phyloP scores from a whole-genome alignment of 2,329 filamentous ascomycete genomes.

The Neopestalotiopsis sp. region DNA sequence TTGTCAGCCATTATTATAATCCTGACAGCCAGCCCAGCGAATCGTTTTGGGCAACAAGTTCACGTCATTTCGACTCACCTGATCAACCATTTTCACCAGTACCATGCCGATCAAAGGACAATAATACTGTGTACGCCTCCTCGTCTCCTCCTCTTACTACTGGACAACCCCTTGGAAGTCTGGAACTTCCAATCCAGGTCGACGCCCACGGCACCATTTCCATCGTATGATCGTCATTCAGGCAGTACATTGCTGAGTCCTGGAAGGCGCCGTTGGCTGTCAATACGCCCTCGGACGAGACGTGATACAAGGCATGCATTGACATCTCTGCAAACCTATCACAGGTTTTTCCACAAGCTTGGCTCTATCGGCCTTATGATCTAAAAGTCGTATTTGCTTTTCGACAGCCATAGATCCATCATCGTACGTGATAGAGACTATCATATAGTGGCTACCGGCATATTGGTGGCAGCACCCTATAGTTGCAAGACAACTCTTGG shows the following conservation, averaged over 20 bases:
- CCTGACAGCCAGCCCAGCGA: no score
- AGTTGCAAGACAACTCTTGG: no score
- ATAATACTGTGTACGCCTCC: not conserved
- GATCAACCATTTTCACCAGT: not conserved
- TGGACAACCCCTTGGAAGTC: not conserved
- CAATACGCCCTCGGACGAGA: not conserved
- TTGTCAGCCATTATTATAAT: no score
- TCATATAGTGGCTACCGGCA: no score
- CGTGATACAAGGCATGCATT: not conserved
- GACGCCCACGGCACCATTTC: not conserved
- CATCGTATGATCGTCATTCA: slow-evolving; percentile 3
- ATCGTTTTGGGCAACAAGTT: no score
- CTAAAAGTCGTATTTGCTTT: no score
- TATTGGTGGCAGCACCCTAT: no score
- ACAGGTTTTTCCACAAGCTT: not conserved
- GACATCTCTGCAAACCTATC: not conserved
- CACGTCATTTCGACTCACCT: not conserved
- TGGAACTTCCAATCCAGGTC: not conserved
- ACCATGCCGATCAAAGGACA: not conserved
- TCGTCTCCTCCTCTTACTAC: not conserved
- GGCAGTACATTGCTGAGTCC: not conserved
- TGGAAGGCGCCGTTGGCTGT: not conserved
- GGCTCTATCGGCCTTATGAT: not conserved
- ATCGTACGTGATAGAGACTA: no score
- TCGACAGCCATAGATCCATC: no score